These are phyloP conservation scores for Scutellospora calospora DNA, from an alignment of 371 early-diverging fungal genomes.

Conservation along the genomic window DNA sequence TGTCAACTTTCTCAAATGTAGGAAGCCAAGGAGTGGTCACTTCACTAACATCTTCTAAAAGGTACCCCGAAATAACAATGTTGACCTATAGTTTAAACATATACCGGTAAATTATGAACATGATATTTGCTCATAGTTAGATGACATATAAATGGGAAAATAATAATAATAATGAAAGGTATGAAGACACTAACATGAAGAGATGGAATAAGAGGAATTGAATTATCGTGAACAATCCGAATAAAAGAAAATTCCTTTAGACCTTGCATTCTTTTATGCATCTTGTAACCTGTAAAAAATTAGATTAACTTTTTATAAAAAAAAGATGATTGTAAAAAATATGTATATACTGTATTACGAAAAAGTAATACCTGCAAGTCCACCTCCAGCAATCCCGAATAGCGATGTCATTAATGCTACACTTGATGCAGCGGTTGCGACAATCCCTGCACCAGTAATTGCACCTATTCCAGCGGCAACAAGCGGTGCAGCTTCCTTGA, in stretches of 20 bases:
- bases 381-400: constrained; percentile 72
- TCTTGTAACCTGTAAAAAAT: constrained; percentile 56
- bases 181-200: constrained; percentile 52
- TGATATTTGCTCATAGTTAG: background rate
- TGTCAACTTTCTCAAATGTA: constrained; percentile 53
- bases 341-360: constrained; percentile 14
- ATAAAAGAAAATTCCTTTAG: constrained; percentile 66
- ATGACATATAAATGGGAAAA: background rate
- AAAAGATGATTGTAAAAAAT: background rate
- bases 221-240: constrained; percentile 62
- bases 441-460: constrained; percentile 62
- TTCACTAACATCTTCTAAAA: constrained; percentile 54
- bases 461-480: constrained; percentile 65
- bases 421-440: constrained; percentile 70
- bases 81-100: constrained; percentile 52
- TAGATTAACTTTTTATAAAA: background rate
- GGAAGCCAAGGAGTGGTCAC: constrained; percentile 63
- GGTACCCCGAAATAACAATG: constrained; percentile 71
- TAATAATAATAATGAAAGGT: background rate
- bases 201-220: constrained; percentile 66
- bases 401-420: constrained; percentile 69
- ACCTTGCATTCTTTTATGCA: constrained; percentile 61
- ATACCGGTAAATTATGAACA: too few relatives aligned
- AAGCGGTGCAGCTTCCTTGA: constrained; percentile 63
- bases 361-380: constrained; percentile 54